Conservation (phyloP, 371 early-diverging fungal genomes). For the Mortierella sp. region DNA sequence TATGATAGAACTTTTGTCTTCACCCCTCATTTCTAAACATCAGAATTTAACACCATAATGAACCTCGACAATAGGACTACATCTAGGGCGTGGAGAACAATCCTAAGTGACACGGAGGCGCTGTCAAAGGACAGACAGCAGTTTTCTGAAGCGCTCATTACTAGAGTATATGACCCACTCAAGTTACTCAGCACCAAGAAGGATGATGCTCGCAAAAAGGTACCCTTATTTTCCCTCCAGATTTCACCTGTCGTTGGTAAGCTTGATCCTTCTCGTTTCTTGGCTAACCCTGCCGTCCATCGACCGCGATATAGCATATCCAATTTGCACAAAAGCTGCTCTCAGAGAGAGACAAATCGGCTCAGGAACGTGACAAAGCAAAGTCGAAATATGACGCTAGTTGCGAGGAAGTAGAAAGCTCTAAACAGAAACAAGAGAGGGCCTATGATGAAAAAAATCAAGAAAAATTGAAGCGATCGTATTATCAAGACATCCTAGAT, state of each 20-base stretch:
- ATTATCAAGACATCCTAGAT: constrained; percentile 78
- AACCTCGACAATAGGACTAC: constrained; percentile 55
- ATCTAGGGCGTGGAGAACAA: constrained; percentile 67
- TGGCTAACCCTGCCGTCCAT: not conserved
- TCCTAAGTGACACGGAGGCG: constrained; percentile 71
- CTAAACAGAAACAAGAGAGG: constrained; percentile 64
- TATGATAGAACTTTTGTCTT: constrained; percentile 8
- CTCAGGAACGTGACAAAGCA: constrained; percentile 78
- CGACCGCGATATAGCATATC: constrained; percentile 65
- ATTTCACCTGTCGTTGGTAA: too few species aligned
- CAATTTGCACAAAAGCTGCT: constrained; percentile 74
- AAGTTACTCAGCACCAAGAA: constrained; percentile 68
- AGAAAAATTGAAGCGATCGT: constrained; percentile 61
- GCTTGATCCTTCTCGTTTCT: not conserved
- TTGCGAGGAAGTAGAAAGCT: constrained; percentile 75
- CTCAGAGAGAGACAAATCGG: constrained; percentile 73
- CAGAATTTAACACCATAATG: not conserved
- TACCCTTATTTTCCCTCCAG: constrained; percentile 22
- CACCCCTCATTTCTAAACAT: not conserved
- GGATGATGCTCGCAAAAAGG: constrained; percentile 85
- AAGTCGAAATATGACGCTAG: constrained; percentile 78
- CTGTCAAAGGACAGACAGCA: constrained; percentile 68
- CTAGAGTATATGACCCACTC: constrained; percentile 67
- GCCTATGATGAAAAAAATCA: constrained; percentile 66
- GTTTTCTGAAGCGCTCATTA: constrained; percentile 70